phyloP scores from a whole-genome alignment of 2,329 filamentous ascomycete species.

The Aspergillus flavus region DNA sequence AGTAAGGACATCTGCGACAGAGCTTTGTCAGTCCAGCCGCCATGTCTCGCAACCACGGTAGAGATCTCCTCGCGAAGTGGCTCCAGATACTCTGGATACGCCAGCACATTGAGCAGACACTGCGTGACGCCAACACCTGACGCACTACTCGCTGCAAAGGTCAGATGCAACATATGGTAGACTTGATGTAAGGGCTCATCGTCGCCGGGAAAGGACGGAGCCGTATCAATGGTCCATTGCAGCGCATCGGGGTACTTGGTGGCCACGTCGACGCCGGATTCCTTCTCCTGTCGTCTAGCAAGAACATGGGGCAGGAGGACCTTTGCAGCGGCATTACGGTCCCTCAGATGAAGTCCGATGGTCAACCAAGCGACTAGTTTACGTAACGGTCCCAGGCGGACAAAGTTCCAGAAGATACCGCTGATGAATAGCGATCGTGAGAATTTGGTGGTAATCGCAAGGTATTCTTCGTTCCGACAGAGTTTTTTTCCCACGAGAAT shows the following conservation, averaged over 20 bases:
- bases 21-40: neutral
- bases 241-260: neutral
- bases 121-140: neutral
- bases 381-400: neutral
- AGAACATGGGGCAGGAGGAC: neutral
- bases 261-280: neutral
- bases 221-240: neutral
- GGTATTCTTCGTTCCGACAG: constrained; percentile 1
- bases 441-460: neutral
- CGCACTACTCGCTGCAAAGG: neutral
- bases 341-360: neutral
- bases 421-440: neutral
- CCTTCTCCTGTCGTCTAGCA: neutral
- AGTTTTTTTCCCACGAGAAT: constrained; percentile 2
- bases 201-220: neutral
- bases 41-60: neutral
- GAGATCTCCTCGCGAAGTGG: neutral
- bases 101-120: neutral
- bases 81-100: neutral
- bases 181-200: neutral
- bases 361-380: neutral
- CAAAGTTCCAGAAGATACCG: constrained; percentile 6
- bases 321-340: neutral
- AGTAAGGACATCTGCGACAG: neutral
- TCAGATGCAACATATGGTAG: neutral